A percentile compares a stretch with the other conserved stretches of the same genome.
phyloP scores from a whole-genome alignment of 2,329 filamentous ascomycete genomes.

The Drechmeria coniospora region DNA sequence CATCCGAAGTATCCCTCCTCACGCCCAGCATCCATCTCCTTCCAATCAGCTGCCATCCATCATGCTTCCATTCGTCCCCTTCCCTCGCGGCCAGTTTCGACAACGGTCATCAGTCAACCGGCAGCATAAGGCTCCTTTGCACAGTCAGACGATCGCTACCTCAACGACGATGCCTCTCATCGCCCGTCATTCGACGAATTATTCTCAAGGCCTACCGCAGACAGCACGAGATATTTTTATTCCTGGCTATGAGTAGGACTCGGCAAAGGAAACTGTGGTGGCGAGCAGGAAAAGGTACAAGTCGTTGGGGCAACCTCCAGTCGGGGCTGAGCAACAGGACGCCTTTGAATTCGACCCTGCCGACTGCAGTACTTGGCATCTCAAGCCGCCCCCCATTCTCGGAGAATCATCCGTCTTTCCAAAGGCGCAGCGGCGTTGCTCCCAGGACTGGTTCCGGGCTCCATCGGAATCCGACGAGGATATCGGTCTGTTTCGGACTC shows the following conservation, averaged over 20 bases:
- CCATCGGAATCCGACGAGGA: neutral
- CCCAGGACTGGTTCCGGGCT: neutral
- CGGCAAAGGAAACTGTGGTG: neutral
- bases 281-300: too few relatives aligned
- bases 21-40: too few relatives aligned
- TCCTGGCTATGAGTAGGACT: neutral
- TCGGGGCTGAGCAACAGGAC: neutral
- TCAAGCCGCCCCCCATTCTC: conserved; percentile 5
- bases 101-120: too few relatives aligned
- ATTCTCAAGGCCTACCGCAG: neutral
- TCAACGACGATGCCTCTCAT: neutral
- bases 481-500: neutral
- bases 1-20: too few relatives aligned
- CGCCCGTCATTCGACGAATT: neutral
- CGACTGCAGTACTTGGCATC: conserved; percentile 5
- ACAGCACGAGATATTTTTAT: too few relatives aligned
- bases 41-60: too few relatives aligned
- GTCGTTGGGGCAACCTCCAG: neutral
- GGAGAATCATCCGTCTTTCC: conserved; percentile 2
- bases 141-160: neutral
- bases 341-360: conserved; percentile 1
- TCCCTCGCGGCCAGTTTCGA: too few relatives aligned
- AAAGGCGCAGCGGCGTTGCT: neutral
- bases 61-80: too few relatives aligned
- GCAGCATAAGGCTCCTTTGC: neutral